A percentile compares a stretch with the other conserved stretches of the same genome.
phyloP scores from a whole-genome alignment of 78 protist genomes.

The Dictyostelium purpureum region DNA sequence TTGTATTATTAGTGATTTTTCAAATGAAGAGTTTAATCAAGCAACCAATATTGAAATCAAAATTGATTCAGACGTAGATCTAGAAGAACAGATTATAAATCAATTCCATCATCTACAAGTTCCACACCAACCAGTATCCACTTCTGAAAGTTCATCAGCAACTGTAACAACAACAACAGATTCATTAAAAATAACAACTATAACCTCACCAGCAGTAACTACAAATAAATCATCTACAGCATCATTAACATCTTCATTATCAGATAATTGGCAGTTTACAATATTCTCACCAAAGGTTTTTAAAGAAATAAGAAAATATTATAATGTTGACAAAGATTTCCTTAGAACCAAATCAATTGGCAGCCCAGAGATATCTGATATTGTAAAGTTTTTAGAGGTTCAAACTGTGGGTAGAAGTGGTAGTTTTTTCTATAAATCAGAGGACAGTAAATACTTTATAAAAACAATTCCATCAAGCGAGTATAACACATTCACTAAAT shows the following conservation, averaged over 20 bases:
- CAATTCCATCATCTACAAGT: neutral
- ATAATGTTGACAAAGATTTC: neutral
- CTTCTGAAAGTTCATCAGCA: neutral
- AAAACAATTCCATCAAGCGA: conserved; percentile 79
- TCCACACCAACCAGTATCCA: neutral
- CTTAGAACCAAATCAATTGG: neutral
- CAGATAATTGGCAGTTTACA: conserved; percentile 31
- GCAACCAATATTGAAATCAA: neutral
- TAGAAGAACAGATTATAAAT: neutral
- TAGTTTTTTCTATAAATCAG: conserved; percentile 74
- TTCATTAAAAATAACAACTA: too few relatives aligned
- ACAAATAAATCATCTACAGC: neutral
- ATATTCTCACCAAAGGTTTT: conserved; percentile 42
- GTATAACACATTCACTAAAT: conserved; percentile 36
- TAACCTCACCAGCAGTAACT: too few relatives aligned
- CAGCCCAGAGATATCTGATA: neutral
- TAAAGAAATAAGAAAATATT: conserved; percentile 20
- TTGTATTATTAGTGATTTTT: too few relatives aligned
- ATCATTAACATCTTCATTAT: neutral
- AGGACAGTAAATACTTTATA: conserved; percentile 40
- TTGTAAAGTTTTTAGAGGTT: conserved; percentile 50
- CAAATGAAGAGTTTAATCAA: conserved; percentile 3
- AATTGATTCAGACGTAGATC: neutral
- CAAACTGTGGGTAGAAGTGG: conserved; percentile 80
- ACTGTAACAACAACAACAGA: neutral